Conservation (phyloP, 140 eudicot species). For the Artemisia princeps region DNA sequence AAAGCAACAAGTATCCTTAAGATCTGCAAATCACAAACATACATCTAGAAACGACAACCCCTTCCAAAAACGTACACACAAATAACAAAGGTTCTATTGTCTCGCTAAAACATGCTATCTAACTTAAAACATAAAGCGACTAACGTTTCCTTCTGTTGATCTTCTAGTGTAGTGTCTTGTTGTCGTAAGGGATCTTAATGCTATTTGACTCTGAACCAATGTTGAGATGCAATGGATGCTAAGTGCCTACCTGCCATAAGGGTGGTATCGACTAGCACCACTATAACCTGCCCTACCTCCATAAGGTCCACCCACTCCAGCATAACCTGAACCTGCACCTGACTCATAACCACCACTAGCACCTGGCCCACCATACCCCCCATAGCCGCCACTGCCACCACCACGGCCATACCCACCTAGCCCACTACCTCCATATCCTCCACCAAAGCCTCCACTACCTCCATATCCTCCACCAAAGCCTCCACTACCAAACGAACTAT, state of each 20-base stretch:
- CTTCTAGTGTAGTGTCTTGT: slow-evolving; percentile 22
- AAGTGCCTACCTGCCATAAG: slow-evolving; percentile 75
- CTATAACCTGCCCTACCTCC: slow-evolving; percentile 83
- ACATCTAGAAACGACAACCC: slow-evolving; percentile 1
- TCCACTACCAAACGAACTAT: slow-evolving; percentile 55
- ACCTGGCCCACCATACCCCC: slow-evolving; percentile 47
- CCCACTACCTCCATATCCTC: slow-evolving; percentile 64
- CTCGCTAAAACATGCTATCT: slow-evolving; percentile 23
- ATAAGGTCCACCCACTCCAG: slow-evolving; percentile 71
- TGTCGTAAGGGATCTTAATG: slow-evolving; percentile 39
- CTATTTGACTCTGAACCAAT: slow-evolving; percentile 33
- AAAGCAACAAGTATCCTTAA: slow-evolving; percentile 17
- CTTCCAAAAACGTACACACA: slow-evolving; percentile 8
- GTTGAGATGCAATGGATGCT: slow-evolving; percentile 21
- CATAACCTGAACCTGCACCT: slow-evolving; percentile 78
- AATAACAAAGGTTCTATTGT: background rate
- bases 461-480: slow-evolving; percentile 61
- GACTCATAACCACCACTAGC: slow-evolving; percentile 78
- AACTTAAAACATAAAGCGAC: slow-evolving; percentile 30
- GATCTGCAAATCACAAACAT: slow-evolving; percentile 18
- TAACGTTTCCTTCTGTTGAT: slow-evolving; percentile 23
- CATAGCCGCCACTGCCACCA: slow-evolving; percentile 56
- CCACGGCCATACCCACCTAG: slow-evolving; percentile 72
- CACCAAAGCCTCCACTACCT: slow-evolving; percentile 43
- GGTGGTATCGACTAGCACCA: slow-evolving; percentile 87